Percentiles rank a stretch among this genome's conserved stretches.
Conservation (phyloP, 495 filamentous ascomycete species). For the Evernia prunastri region DNA sequence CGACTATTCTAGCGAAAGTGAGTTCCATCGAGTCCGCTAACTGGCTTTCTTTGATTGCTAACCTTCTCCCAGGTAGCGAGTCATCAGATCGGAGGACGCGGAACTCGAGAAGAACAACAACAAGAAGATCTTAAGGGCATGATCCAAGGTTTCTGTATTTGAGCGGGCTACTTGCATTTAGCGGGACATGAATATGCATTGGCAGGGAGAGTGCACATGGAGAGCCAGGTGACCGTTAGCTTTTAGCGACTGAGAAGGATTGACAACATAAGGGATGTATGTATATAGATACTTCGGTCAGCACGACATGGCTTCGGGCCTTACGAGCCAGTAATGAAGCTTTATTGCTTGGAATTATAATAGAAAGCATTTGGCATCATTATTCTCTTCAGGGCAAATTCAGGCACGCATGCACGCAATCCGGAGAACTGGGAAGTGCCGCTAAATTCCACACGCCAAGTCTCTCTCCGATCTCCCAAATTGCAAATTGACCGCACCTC, state of each 20-base stretch:
- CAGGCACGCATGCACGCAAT: no score
- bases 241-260: background rate
- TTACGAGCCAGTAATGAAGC: background rate
- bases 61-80: conserved; percentile 39
- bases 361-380: background rate
- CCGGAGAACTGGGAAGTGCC: background rate
- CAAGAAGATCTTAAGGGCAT: conserved; percentile 28
- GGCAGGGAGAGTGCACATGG: background rate
- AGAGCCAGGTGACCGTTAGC: background rate
- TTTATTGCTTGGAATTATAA: background rate
- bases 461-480: no score
- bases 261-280: background rate
- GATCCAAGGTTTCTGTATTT: background rate
- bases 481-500: no score
- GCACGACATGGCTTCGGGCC: background rate
- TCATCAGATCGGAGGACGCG: conserved; percentile 47
- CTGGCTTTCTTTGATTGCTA: conserved; percentile 18
- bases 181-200: conserved; percentile 18
- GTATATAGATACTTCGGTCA: conserved; percentile 1
- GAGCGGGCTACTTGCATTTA: conserved; percentile 22
- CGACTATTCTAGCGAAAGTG: conserved; percentile 32
- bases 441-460: background rate
- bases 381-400: background rate
- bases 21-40: conserved; percentile 34
- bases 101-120: conserved; percentile 38